Base-by-base conservation (phyloP, 78 protist species). In the Thecamonas trahens region DNA sequence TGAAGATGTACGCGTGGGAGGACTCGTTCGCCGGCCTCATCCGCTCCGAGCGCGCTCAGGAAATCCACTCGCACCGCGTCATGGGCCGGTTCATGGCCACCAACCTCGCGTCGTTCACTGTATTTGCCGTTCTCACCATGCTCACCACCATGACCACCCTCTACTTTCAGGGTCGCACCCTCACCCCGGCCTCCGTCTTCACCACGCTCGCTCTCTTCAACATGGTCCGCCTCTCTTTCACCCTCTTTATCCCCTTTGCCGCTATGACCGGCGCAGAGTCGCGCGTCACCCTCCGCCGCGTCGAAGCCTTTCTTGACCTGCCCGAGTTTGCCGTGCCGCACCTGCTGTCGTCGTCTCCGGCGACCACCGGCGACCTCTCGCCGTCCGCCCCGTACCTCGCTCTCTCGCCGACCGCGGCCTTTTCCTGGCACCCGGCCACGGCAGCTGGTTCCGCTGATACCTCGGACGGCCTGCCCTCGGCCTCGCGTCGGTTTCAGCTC, bases 1-100 rank as follows among this genome's bases (percentile, higher is more conserved):
- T 87, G 58, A 93, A 93, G 65, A 57, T 90, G 55, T 86, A 82
- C 72, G 89, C 85, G 20, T 93, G 97, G 97, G 88, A 84, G 28
- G 52, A 44, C 6, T 28, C 74, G 11, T 80, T 72, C 35, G 9
- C 52, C 9, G 32, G 9, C 24, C 24, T 50, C 31, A 22, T 78
- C 50, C 7, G 0, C 28, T 45, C 55, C 31, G 24, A 71, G 26
- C 71, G 88, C 0, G 34, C 18, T 13, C 3, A 2, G 26, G 88
- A 83, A 26, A 20, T 76, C 39, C 55, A 0, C 13, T 1, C 1
- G 7, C 54, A 66, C n/a, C n/a, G n/a, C n/a, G n/a, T n/a, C n/a
- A n/a, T n/a, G n/a, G n/a, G n/a, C n/a, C n/a, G n/a, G n/a, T n/a
- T n/a, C n/a, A n/a, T n/a, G n/a, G n/a, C n/a, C n/a, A 1, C 14